phyloP scores from a whole-genome alignment of 257 asterid species.

The Mitragyna speciosa region DNA sequence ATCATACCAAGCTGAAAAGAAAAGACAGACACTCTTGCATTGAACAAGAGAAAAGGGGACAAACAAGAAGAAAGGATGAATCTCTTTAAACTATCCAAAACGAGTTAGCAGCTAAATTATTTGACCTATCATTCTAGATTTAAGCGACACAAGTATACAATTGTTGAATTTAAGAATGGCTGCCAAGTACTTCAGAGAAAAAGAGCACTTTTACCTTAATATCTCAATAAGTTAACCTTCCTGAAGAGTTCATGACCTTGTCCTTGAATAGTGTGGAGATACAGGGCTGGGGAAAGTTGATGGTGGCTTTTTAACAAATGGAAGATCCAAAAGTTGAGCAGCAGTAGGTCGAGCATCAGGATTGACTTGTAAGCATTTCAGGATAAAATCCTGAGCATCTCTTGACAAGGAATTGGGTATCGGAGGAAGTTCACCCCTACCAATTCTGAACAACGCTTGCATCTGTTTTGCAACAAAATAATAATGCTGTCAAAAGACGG shows the following conservation, averaged over 20 bases:
- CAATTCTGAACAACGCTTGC: conserved; percentile 69
- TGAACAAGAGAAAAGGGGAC: not conserved
- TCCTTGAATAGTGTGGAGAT: conserved; percentile 47
- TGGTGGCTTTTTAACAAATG: conserved; percentile 63
- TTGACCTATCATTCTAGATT: not conserved
- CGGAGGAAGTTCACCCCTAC: conserved; percentile 75
- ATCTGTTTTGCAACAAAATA: conserved; percentile 39
- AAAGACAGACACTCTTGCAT: not conserved
- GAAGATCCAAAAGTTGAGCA: conserved; percentile 73
- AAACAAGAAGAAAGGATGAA: not conserved
- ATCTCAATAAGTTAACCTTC: not conserved
- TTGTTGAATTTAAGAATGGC: not conserved
- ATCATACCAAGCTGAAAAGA: not conserved
- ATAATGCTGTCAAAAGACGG: not conserved
- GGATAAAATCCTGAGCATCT: conserved; percentile 78
- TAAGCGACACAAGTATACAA: not conserved
- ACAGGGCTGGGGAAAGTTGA: conserved; percentile 43
- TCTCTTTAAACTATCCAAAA: too few species aligned
- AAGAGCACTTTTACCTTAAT: conserved; percentile 15
- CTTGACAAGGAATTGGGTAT: conserved; percentile 68
- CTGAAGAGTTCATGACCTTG: conserved; percentile 29
- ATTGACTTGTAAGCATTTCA: conserved; percentile 70
- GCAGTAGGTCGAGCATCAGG: conserved; percentile 76
- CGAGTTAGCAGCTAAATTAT: not conserved
- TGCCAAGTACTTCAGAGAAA: conserved; percentile 3